Percentiles rank a stretch among this genome's conserved stretches.
These are phyloP conservation scores for Eimeria praecox DNA, from an alignment of 169 alveolate species.

Conservation along the genomic window DNA sequence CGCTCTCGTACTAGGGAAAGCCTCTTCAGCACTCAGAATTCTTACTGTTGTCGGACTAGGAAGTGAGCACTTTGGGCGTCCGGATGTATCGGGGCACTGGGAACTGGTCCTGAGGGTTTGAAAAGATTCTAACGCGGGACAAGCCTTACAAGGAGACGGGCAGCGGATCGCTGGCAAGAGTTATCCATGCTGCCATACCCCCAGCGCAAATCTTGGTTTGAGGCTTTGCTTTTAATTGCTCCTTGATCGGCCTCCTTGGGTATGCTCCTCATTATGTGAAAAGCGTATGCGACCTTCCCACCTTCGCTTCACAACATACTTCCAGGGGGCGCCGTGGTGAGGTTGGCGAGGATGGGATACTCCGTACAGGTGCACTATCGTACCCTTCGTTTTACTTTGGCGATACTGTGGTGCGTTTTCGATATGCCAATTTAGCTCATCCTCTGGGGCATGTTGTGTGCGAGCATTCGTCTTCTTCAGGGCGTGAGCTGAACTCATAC, in stretches of 20 bases:
- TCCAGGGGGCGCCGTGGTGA: no score
- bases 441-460: not conserved
- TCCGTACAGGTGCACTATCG: not conserved
- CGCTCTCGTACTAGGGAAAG: not conserved
- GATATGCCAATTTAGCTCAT: not conserved
- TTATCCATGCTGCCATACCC: not conserved
- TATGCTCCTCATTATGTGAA: not conserved
- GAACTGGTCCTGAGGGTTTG: not conserved
- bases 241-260: not conserved
- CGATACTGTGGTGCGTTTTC: not conserved
- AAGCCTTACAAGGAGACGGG: not conserved
- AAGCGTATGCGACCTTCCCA: not conserved
- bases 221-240: not conserved
- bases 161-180: not conserved
- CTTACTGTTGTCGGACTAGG: not conserved
- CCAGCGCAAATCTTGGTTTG: not conserved
- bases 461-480: not conserved
- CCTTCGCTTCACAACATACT: not conserved
- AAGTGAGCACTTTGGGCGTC: not conserved
- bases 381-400: not conserved
- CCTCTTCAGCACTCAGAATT: not conserved
- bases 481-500: not conserved
- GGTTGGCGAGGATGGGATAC: no score
- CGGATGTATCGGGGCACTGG: not conserved
- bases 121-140: not conserved